Evolutionary conservation across 2,329 filamentous ascomycete species (phyloP).

Genomic region (Chaetomiaceae sp.): DNA sequence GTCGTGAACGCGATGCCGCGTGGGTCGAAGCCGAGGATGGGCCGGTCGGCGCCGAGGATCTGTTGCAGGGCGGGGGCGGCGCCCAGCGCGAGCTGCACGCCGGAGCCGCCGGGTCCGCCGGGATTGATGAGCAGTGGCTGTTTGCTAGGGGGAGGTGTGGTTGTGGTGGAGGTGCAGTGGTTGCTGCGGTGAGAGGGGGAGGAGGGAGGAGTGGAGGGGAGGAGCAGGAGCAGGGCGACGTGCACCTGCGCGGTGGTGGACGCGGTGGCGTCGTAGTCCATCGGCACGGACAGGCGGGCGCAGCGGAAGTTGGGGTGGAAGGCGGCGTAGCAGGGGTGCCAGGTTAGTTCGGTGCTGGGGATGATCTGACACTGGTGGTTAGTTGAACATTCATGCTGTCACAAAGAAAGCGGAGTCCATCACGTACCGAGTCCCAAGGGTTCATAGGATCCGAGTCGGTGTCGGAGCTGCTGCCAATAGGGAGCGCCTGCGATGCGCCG

Average conservation of each 20-base stretch:
- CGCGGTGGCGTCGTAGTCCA: conserved; percentile 38
- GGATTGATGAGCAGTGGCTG: conserved; percentile 40
- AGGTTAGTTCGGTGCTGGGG: conserved; percentile 39
- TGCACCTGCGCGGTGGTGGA: conserved; percentile 30
- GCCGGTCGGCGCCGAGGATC: conserved; percentile 35
- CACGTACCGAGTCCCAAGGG: conserved; percentile 11
- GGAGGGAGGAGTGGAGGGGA: conserved; percentile 23
- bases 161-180: conserved; percentile 14
- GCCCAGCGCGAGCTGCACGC: conserved; percentile 27
- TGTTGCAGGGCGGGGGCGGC: conserved; percentile 29
- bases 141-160: conserved; percentile 22
- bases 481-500: neutral
- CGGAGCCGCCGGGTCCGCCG: conserved; percentile 42
- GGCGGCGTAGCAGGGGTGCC: conserved; percentile 36
- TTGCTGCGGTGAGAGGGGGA: no score
- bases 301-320: conserved; percentile 30
- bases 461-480: neutral
- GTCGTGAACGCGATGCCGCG: conserved; percentile 37
- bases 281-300: conserved; percentile 40
- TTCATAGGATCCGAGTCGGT: conserved; percentile 5
- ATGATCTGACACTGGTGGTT: no score
- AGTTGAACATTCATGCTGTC: no score
- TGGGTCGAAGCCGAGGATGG: conserved; percentile 44
- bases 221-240: conserved; percentile 32
- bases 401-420: no score